Conservation (phyloP, 495 filamentous ascomycete genomes). For the Bryoglossum gracile region DNA sequence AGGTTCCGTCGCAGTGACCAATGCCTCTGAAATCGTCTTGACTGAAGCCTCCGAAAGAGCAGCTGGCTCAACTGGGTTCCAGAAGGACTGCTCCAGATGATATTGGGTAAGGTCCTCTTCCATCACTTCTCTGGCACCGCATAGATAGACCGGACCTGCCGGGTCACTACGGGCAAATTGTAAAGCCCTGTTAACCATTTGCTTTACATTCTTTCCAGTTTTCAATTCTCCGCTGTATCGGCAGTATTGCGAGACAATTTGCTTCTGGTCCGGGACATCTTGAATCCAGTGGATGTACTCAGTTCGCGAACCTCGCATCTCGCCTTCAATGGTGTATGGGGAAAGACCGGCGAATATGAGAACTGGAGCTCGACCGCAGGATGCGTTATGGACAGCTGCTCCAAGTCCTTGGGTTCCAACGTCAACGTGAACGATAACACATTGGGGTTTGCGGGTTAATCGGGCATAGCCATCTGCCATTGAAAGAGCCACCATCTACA, state of each 20-base stretch:
- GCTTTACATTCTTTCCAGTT: constrained; percentile 87
- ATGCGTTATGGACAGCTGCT: constrained; percentile 88
- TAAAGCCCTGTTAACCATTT: constrained; percentile 86
- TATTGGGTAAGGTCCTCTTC: constrained; percentile 88
- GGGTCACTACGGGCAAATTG: constrained; percentile 80
- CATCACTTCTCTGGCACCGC: constrained; percentile 82
- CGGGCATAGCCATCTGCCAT: constrained; percentile 96
- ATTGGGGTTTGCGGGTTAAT: constrained; percentile 76
- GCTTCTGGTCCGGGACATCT: constrained; percentile 90
- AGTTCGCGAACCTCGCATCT: constrained; percentile 78
- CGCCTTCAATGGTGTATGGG: constrained; percentile 86
- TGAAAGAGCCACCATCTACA: constrained; percentile 91
- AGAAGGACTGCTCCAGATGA: constrained; percentile 59
- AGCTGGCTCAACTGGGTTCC: constrained; percentile 69
- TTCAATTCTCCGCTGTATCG: constrained; percentile 89
- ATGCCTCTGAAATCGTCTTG: constrained; percentile 58
- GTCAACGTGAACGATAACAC: constrained; percentile 93
- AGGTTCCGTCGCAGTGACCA: constrained; percentile 68
- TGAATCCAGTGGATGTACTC: constrained; percentile 99
- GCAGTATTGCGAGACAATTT: constrained; percentile 88
- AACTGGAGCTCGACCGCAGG: constrained; percentile 76
- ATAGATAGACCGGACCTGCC: constrained; percentile 79
- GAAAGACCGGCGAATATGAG: constrained; percentile 87
- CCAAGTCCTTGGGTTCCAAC: constrained; percentile 87
- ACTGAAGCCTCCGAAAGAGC: constrained; percentile 62